Evolutionary conservation across 495 filamentous ascomycete species (phyloP), one percentile per base, ranked within the genome.

Genomic region (Penicillium parvum): DNA sequence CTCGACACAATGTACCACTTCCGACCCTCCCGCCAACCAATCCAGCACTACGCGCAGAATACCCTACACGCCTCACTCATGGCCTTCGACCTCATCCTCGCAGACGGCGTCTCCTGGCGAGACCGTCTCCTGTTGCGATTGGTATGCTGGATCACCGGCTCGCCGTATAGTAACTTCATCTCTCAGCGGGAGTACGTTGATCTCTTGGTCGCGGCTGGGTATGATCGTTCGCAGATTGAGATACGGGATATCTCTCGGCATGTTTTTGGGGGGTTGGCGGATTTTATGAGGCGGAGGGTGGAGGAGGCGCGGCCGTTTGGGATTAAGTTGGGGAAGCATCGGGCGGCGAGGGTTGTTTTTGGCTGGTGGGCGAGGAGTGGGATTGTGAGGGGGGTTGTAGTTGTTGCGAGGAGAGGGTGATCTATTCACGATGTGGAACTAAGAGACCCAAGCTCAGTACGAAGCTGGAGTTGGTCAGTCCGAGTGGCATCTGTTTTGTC

Each of bases 131-230:
- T 61, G n/a, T 37, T 73, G 18, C 43, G 61, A 5, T 4, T 63
- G 0, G 34, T 71, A 11, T 73, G 69, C 32, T 46, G 55, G 28
- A 11, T 60, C 0, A 55, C 60, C 0, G 56, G 60, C 3, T 53
- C 58, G 2, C 66, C 68, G 3, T 73, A 58, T 20, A 34, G 50
- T 1, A 73, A 70, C 40, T 53, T 71, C 14, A 53, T 91, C 11
- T 66, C 74, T 0, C 59, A 73, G 11, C 71, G 68, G 0, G 74
- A 86, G 45, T 88, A 92, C 52, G 49, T 66, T 2, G 61, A 58
- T 3, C 50, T 91, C 21, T 37, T 68, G 7, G 45, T 64, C 19
- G 19, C 20, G 12, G 61, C 62, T 7, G 72, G 73, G 3, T 77
- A 77, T 48, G 55, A 55, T n/a, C 30, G 42, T 2, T 49, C 52